Evolutionary conservation across 208 protist species (phyloP), one percentile per base, ranked within the genome.

Genomic region (Herpetomonas samuelpessoai): DNA sequence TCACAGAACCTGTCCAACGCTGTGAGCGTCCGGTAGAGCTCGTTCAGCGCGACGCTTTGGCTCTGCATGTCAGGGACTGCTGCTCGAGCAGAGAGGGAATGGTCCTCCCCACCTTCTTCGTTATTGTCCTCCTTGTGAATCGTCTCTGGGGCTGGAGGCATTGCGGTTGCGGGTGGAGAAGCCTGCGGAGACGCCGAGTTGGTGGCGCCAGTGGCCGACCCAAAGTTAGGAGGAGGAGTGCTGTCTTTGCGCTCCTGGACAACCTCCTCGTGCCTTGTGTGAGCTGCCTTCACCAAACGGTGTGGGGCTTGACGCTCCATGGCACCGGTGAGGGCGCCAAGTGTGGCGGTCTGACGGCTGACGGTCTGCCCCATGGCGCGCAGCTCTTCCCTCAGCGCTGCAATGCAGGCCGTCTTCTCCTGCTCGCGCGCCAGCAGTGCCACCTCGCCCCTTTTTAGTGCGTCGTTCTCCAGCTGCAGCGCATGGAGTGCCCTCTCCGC

Each of bases 221-320:
- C n/a, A n/a, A n/a, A 29, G 35, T 41, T 16, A 41, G 35, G 7
- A 41, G 35, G 7, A 16, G 16, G 10, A 41, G 10, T 41, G 35
- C 35, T 35, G 19, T 12, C 51, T 39, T 31, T 6, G 6, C 2
- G 16, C 6, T 7, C 12, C 44, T 9, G 1, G 29, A n/a, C 4
- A 21, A 10, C 19, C 22, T 22, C 7, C n/a, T 2, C 35, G 30
- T 39, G 27, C 45, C 39, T 69, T 38, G 22, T 47, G 27, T 52
- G 87, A 3, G 51, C 59, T 19, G 71, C 58, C 50, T 75, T 72
- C 18, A 87, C 64, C 12, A 92, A 64, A 53, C 66, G 79, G 47
- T 82, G 76, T 31, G 84, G 84, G 39, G 79, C 80, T 7, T 41
- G 78, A 1, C 84, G 74, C 50, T 75, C 56, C 65, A 91, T 79